Evolutionary conservation across 805 yeast species (phyloP), one percentile per base, ranked within the genome.

Genomic region (Ogataea corticis): DNA sequence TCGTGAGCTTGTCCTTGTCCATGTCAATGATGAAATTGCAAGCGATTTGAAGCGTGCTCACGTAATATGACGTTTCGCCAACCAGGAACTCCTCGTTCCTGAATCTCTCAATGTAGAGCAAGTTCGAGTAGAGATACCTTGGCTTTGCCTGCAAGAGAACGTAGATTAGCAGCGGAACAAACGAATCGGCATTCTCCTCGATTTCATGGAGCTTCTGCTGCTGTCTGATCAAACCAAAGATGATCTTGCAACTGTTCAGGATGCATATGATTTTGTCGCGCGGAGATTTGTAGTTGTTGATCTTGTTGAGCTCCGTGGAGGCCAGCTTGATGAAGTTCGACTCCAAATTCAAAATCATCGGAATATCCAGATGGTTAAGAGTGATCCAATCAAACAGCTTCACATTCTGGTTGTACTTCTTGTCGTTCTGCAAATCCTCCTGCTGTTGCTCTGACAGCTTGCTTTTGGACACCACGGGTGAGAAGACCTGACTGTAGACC

Each of bases 251-350:
- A 42, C 94, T 82, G 66, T 94, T 95, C 50, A 94, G 72, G 2
- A 94, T 74, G 62, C 98, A 94, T 31, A 94, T 88, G 51, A 89
- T 81, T 60, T 94, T 94, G 61, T 95, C 99, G 42, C 99, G 73
- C 13, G 99, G 99, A 0, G 98, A 92, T 55, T 95, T 79, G 63
- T 85, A 95, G 42, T 79, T 75, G 63, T 86, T 85, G 58, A 94
- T 82, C 56, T 89, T 89, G 51, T 73, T 71, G 39, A 94, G 72
- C 65, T 94, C 98, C 11, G 70, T 71, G 1, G 83, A 76, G 0
- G 97, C 94, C 46, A 85, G 73, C 55, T 63, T 73, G 55, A 81
- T 76, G 64, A 81, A 91, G 18, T 75, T 73, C 17, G 72, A 69
- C 16, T 75, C 68, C 17, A 80, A 66, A 35, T 64, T 59, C 57